Base-by-base conservation (phyloP, 805 yeast genomes). In the Wickerhamiella shivajii region DNA sequence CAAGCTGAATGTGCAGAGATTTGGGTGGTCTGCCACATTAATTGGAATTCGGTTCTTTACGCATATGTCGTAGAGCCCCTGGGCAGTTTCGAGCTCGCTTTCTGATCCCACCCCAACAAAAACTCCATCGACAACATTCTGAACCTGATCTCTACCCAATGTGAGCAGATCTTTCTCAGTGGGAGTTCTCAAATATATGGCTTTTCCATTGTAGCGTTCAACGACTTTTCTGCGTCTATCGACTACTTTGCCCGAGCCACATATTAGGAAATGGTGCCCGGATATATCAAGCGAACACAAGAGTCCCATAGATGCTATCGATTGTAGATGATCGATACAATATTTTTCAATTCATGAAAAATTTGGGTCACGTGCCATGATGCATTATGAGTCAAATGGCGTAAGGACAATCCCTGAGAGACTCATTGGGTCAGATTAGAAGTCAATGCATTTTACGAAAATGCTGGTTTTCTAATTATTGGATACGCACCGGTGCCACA, bases 21-120 rank as follows among this genome's bases (percentile, higher is more conserved):
- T 73, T 0, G 84, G 72, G 11, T 71, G 66, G 42, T 81, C 93
- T 0, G 77, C 66, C 1, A 79, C 76, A 49, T 83, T 84, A 29
- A 87, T 63, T 0, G 96, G 96, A 3, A 85, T 78, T 47, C 96
- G 64, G 33, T 69, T 57, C 34, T 63, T 55, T 28, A 53, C 54
- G 55, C 95, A 81, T 24, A 49, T 58, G 1, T 57, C 45, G 40
- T 53, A 72, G 9, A 81, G 64, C 2, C 47, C 41, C 16, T 50
- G 42, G 29, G 67, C 67, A 29, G 60, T 34, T 3, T 21, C 34
- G 11, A 20, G 20, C 2, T 21, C 16, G 11, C 19, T 11, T 1
- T 19, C 33, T 3, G 2, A 37, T 31, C 34, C 53, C 40, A 8
- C 52, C 6, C 34, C 29, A 2, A 83, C 75, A 53, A 78, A 84